These are phyloP conservation scores for Cucumis hystrix DNA, from an alignment of 306 rosid species.

Conservation along the genomic window DNA sequence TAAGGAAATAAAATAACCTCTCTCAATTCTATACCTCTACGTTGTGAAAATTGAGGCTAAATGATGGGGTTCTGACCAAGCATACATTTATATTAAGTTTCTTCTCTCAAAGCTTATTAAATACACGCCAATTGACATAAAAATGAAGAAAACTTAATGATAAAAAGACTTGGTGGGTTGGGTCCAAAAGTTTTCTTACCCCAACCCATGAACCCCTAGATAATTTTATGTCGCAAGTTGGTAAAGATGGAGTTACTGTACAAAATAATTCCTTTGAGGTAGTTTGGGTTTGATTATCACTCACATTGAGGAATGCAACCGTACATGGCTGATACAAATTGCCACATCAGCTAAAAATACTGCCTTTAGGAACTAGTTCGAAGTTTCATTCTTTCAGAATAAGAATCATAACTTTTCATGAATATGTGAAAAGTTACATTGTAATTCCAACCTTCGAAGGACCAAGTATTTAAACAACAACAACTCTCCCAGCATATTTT, in stretches of 20 bases:
- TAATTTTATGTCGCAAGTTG: background rate
- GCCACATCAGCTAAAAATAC: background rate
- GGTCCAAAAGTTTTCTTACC: background rate
- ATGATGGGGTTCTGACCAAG: background rate
- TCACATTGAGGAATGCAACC: background rate
- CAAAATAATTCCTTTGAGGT: background rate
- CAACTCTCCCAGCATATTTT: background rate
- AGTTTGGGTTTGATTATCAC: background rate
- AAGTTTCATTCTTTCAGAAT: background rate
- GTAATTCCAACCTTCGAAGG: background rate
- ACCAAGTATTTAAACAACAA: background rate
- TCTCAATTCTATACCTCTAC: background rate
- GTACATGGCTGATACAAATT: background rate
- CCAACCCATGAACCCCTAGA: background rate
- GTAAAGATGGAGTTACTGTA: background rate
- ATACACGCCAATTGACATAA: background rate
- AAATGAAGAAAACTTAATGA: background rate
- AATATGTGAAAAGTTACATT: background rate
- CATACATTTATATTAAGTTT: background rate
- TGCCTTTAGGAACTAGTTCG: background rate
- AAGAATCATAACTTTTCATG: background rate
- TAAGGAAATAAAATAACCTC: background rate
- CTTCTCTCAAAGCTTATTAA: background rate
- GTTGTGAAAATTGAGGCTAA: background rate
- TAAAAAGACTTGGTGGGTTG: background rate